These are phyloP conservation scores for Fusarium siculi DNA, from an alignment of 2,329 filamentous ascomycete species.

Conservation along the genomic window DNA sequence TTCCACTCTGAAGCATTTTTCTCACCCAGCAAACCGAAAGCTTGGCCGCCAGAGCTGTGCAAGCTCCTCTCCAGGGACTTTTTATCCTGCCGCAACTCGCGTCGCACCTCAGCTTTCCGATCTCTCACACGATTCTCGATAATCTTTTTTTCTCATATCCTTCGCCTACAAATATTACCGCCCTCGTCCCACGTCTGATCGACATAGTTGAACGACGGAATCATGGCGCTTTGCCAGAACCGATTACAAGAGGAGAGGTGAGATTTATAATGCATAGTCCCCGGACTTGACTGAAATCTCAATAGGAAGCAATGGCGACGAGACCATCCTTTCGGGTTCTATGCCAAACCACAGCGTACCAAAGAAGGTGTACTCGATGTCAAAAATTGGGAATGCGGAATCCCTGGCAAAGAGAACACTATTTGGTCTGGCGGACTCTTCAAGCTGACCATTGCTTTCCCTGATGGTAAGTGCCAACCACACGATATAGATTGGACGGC, in stretches of 20 bases:
- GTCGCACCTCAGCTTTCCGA: constrained; percentile 7
- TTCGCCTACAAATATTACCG: constrained; percentile 6
- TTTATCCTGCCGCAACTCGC: constrained; percentile 4
- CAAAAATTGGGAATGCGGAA: constrained; percentile 95
- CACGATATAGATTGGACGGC: neutral
- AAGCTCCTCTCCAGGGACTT: neutral
- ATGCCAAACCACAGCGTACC: constrained; percentile 86
- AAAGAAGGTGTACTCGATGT: constrained; percentile 85
- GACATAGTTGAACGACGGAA: neutral
- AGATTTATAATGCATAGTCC: constrained; percentile 38
- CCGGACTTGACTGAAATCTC: constrained; percentile 33
- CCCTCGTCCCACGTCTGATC: constrained; percentile 6
- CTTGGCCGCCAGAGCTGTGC: neutral
- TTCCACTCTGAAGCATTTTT: neutral
- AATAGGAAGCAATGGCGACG: constrained; percentile 93
- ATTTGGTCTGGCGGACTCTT: constrained; percentile 98
- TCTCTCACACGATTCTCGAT: constrained; percentile 7
- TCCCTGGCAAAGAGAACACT: constrained; percentile 96
- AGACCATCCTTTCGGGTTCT: constrained; percentile 98
- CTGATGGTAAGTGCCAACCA: constrained; percentile 75
- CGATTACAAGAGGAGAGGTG: constrained; percentile 90
- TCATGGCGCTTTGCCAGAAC: constrained; percentile 91
- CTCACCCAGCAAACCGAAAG: neutral
- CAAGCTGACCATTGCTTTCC: constrained; percentile 92
- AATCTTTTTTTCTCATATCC: constrained; percentile 15